Base-by-base conservation (phyloP, 768 basidiomycete genomes). In the Amanita fuliginea region DNA sequence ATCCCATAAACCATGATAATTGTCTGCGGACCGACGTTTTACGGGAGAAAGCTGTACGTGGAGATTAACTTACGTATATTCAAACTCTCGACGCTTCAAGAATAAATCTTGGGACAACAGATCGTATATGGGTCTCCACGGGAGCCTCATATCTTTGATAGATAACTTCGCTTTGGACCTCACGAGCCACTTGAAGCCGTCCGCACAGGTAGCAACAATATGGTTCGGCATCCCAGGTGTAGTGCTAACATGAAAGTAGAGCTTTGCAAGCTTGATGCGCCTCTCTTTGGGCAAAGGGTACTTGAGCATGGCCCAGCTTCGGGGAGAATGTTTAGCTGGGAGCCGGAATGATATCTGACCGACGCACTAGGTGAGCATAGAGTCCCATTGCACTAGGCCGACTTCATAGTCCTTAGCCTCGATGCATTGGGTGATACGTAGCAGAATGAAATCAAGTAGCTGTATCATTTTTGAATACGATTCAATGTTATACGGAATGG, bases 261-360 rank as follows among this genome's bases (percentile, higher is more conserved):
- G 65, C 63, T 80, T 84, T 42, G 83, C 81, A 26, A 94, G 69
- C 36, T 67, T 71, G 47, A 91, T 78, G 49, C 90, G 74, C 57
- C 80, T 83, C 53, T 81, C 80, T 60, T 84, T 83, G 49, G 86
- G 87, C 58, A 94, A 82, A 32, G 87, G 90, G 59, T 91, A 92
- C 59, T 89, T 87, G 62, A 93, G 74, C 70, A 81, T 81, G 40
- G 67, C 64, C 88, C 89, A 92, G 60, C 86, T 89, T 57, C 19
- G 51, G 42, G 18, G 32, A 13, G 7, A 30, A 30, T 40, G 47
- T 30, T 36, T 42, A 53, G 48, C 45, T 47, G 51, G 39, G 43
- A 47, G 51, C 40, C 45, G 41, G 19, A 30, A 47, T 50, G 33
- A 42, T 35, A 49, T 24, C 10, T 37, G 40, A 48, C 7, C n/a